Evolutionary conservation across 2,329 filamentous ascomycete genomes (phyloP).

Genomic region (Pseudopyrenochaeta lycopersici): DNA sequence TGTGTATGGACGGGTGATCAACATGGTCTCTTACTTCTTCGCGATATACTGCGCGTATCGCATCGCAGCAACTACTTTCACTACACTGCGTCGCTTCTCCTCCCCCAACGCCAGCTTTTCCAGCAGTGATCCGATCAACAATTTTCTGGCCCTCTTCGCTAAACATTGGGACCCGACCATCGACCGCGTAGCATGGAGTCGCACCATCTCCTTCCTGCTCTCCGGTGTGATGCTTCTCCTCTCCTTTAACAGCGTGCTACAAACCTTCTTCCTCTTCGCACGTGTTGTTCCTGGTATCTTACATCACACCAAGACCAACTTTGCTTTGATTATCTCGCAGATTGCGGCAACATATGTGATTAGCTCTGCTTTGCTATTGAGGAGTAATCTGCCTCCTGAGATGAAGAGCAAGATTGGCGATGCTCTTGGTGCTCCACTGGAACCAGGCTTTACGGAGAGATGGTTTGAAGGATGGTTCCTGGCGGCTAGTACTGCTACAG

Average conservation of each 20-base stretch:
- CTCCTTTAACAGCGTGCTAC: constrained; percentile 82
- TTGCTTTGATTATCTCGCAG: constrained; percentile 81
- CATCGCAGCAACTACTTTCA: constrained; percentile 75
- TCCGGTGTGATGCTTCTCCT: constrained; percentile 84
- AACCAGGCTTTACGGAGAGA: constrained; percentile 75
- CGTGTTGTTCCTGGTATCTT: constrained; percentile 77
- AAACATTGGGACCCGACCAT: constrained; percentile 85
- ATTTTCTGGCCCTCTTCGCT: constrained; percentile 79
- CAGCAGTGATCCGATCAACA: constrained; percentile 82
- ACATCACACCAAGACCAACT: constrained; percentile 77
- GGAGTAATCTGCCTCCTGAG: constrained; percentile 80
- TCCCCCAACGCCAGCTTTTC: constrained; percentile 65
- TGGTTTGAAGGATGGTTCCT: constrained; percentile 94
- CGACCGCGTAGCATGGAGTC: constrained; percentile 83
- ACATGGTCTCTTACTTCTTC: constrained; percentile 73
- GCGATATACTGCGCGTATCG: constrained; percentile 86
- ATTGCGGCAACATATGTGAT: constrained; percentile 88
- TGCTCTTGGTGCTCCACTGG: constrained; percentile 78
- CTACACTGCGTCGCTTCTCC: constrained; percentile 70
- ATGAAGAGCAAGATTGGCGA: constrained; percentile 80
- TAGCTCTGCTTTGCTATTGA: constrained; percentile 76
- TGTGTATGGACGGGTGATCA: constrained; percentile 69
- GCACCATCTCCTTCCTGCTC: constrained; percentile 84
- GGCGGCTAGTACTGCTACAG: constrained; percentile 71
- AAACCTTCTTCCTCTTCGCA: constrained; percentile 83